phyloP scores from a whole-genome alignment of 108 stramenopile genomes.

The Mayamaea pseudoterrestris region DNA sequence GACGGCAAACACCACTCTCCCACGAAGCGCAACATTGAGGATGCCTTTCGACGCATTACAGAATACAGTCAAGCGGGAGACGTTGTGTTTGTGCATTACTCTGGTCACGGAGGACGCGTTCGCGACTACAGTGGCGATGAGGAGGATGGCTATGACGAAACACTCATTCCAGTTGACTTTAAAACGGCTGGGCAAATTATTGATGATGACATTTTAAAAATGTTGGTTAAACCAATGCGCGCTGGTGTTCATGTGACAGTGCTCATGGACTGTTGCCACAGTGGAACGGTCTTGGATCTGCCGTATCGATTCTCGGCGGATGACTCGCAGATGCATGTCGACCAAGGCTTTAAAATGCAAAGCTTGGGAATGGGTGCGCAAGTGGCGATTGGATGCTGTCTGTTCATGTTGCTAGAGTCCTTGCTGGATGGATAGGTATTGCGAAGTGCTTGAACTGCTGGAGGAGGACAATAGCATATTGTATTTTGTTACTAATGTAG shows the following conservation, averaged over 20 bases:
- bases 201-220: slow-evolving; percentile 73
- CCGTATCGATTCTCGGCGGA: slow-evolving; percentile 41
- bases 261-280: slow-evolving; percentile 75
- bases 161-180: slow-evolving; percentile 87
- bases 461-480: no score
- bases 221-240: slow-evolving; percentile 65
- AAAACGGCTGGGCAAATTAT: slow-evolving; percentile 67
- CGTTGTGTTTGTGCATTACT: slow-evolving; percentile 73
- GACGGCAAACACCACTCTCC: slow-evolving; percentile 58
- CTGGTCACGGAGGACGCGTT: slow-evolving; percentile 68
- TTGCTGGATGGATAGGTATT: no score
- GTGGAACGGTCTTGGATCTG: slow-evolving; percentile 77
- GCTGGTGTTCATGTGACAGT: slow-evolving; percentile 62
- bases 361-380: no score
- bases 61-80: slow-evolving; percentile 65
- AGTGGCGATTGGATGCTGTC: no score
- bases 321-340: slow-evolving; percentile 4
- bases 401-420: no score
- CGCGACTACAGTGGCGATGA: slow-evolving; percentile 47
- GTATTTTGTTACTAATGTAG: no score
- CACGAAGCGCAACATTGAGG: slow-evolving; percentile 59
- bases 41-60: slow-evolving; percentile 62
- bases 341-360: slow-evolving; percentile 1
- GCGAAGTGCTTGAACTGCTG: no score
- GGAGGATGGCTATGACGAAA: slow-evolving; percentile 72